Base-by-base conservation (phyloP, 208 protist genomes). In the Acanthamoeba healyi region DNA sequence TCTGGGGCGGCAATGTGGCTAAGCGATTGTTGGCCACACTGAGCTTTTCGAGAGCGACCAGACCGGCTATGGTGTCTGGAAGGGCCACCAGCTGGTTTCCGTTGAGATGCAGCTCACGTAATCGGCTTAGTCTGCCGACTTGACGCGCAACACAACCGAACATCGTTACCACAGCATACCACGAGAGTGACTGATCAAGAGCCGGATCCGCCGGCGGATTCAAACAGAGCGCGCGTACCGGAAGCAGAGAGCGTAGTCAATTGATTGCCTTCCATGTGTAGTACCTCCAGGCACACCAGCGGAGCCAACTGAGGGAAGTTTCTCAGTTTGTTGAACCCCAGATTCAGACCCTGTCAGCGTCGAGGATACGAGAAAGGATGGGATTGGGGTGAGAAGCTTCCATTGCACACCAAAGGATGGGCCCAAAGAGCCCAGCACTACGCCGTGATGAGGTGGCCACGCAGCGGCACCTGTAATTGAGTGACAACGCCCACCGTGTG, bases 181-280 rank as follows among this genome's bases (percentile, higher is more conserved):
- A 32, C 19, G 58, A 32, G 58, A 67, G 15, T 32, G 22, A 67
- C n/a, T n/a, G 44, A 49, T 15, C 7, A 49, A 49, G 44, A 49
- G 44, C 44, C 44, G 12, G 44, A 49, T n/a, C n/a, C n/a, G n/a
- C n/a, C n/a, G n/a, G 54, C 15, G 22, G 22, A 22, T 61, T 61
- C 15, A 61, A 61, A 61, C 12, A 22, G 54, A 61, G 61, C 26
- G 29, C 9, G 61, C 63, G n/a, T 72, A 72, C 63, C 26, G 36
- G 63, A 72, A 72, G 26, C 63, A 1, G 88, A 82, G 56, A 95
- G 77, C 24, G 77, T n/a, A 12, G 63, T 91, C 44, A 95, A 24
- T 34, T 58, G 86, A 44, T 95, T 95, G 88, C 93, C 88, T 36
- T 94, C 94, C 10, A 95, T 10, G 26, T 72, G 74, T 58, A 95